Percentiles rank a stretch among this genome's conserved stretches.
Conservation (phyloP, 2,329 filamentous ascomycete genomes). For the Fusarium sp. region DNA sequence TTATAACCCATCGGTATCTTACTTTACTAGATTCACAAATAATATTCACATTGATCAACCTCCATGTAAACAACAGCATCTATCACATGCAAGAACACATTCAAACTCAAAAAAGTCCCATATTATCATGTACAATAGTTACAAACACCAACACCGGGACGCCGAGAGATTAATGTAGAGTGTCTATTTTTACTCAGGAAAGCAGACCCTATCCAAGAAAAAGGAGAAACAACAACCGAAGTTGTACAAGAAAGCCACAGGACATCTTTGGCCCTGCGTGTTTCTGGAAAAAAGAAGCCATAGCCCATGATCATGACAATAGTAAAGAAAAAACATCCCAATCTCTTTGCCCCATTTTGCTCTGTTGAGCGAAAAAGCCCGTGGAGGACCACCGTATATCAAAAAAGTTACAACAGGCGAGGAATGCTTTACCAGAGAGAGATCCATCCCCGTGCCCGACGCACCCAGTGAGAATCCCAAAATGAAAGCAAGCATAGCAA, state of each 20-base stretch:
- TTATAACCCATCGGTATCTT: not conserved
- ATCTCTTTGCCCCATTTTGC: conserved; percentile 23
- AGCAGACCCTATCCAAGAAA: conserved; percentile 43
- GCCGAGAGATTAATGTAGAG: conserved; percentile 17
- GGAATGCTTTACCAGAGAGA: conserved; percentile 20
- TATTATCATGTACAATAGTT: not conserved
- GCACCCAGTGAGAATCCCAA: conserved; percentile 16
- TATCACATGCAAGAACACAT: not conserved
- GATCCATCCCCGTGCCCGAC: conserved; percentile 2
- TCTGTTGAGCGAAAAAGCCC: conserved; percentile 2
- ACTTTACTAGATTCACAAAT: not conserved
- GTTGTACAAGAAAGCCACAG: conserved; percentile 33
- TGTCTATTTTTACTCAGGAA: conserved; percentile 35
- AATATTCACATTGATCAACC: not conserved
- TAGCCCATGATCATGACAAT: conserved; percentile 45
- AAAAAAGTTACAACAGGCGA: conserved; percentile 28
- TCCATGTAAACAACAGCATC: not conserved
- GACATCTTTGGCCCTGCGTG: conserved; percentile 29
- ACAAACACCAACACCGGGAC: not conserved
- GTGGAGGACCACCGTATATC: conserved; percentile 23
- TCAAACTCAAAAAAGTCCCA: not conserved
- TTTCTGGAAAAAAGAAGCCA: conserved; percentile 41
- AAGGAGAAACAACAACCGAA: conserved; percentile 29
- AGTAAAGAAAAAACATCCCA: conserved; percentile 16
- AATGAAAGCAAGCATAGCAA: conserved; percentile 17